Conservation (phyloP, 2,329 filamentous ascomycete species). For the Clathrospora elynae region DNA sequence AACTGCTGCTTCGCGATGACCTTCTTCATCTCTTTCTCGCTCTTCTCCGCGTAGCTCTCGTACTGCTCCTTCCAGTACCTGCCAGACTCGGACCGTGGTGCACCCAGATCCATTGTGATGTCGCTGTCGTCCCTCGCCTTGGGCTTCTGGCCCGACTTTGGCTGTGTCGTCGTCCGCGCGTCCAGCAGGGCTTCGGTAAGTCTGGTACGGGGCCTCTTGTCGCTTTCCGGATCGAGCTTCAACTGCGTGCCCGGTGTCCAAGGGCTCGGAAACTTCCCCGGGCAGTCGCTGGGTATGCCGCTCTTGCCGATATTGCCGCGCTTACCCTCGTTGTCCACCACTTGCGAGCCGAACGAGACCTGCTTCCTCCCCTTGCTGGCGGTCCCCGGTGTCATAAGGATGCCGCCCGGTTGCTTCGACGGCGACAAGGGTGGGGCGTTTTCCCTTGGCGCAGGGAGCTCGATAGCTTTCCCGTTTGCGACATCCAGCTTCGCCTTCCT, state of each 20-base stretch:
- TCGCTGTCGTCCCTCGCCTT: constrained; percentile 60
- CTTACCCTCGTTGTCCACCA: constrained; percentile 62
- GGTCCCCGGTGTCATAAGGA: constrained; percentile 67
- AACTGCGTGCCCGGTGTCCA: constrained; percentile 53
- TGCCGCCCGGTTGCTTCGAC: constrained; percentile 63
- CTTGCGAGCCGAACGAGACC: constrained; percentile 64
- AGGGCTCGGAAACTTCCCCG: constrained; percentile 58
- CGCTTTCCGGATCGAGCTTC: constrained; percentile 32
- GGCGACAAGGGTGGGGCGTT: constrained; percentile 50
- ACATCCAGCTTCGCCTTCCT: constrained; percentile 37
- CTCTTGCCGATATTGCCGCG: constrained; percentile 52
- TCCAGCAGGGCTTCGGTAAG: constrained; percentile 54
- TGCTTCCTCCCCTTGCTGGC: constrained; percentile 62
- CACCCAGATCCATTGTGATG: constrained; percentile 71
- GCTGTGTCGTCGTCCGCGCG: constrained; percentile 49
- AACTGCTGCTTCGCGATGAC: constrained; percentile 79
- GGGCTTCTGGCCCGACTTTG: constrained; percentile 35
- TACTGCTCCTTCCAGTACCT: constrained; percentile 82
- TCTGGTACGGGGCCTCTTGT: constrained; percentile 48
- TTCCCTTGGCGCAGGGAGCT: constrained; percentile 29
- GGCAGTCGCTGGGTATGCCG: constrained; percentile 55
- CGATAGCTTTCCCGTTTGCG: constrained; percentile 28
- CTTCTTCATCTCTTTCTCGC: constrained; percentile 75
- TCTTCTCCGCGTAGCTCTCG: constrained; percentile 72
- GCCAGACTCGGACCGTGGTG: constrained; percentile 75